phyloP scores from a whole-genome alignment of 2,329 filamentous ascomycete genomes.

The Hawksworthiomyces lignivorus region DNA sequence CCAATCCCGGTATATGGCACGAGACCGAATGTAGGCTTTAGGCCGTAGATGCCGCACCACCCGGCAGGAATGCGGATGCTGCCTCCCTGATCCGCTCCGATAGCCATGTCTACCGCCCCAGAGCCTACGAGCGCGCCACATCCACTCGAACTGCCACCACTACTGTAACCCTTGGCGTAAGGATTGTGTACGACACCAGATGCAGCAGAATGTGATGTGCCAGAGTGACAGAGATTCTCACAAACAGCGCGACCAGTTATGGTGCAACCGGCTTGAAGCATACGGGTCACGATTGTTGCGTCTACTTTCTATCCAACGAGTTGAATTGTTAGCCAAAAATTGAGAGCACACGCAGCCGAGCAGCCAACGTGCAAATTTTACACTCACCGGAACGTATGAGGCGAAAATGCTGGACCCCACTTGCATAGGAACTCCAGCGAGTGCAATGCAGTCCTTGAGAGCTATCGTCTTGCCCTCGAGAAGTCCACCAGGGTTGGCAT shows the following conservation, averaged over 20 bases:
- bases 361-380: too few species aligned
- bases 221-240: constrained; percentile 38
- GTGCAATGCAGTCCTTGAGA: background rate
- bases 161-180: constrained; percentile 33
- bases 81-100: constrained; percentile 28
- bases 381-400: too few species aligned
- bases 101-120: constrained; percentile 23
- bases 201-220: constrained; percentile 34
- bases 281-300: constrained; percentile 34
- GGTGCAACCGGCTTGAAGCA: constrained; percentile 32
- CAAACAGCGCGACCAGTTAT: constrained; percentile 38
- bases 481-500: background rate
- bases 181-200: constrained; percentile 40
- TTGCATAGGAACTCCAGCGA: constrained; percentile 1
- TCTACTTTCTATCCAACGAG: too few species aligned
- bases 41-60: constrained; percentile 24
- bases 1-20: constrained; percentile 27
- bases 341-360: too few species aligned
- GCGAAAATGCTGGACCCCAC: background rate
- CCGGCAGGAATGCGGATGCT: constrained; percentile 26
- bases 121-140: constrained; percentile 33
- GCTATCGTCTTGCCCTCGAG: background rate
- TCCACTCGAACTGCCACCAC: constrained; percentile 40
- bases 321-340: too few species aligned
- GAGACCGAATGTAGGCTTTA: constrained; percentile 26